These are phyloP conservation scores for Calocybe cyanea DNA, from an alignment of 768 basidiomycete genomes.

Conservation along the genomic window DNA sequence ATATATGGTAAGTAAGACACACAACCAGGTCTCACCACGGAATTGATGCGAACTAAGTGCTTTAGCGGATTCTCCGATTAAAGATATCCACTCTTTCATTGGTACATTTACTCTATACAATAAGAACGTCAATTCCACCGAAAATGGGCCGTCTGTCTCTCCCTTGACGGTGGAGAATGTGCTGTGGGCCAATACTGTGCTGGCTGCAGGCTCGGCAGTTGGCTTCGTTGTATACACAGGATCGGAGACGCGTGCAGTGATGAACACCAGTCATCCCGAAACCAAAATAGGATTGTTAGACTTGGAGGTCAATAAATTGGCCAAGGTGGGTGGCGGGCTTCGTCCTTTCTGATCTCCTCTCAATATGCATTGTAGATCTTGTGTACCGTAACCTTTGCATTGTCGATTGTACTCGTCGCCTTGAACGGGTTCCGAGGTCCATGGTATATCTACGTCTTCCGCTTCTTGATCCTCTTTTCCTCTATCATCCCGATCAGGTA, in stretches of 20 bases:
- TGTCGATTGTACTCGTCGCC: conserved; percentile 90
- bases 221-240: conserved; percentile 96
- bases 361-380: conserved; percentile 59
- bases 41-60: conserved; percentile 15
- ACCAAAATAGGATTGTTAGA: conserved; percentile 93
- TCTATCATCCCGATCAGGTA: conserved; percentile 99
- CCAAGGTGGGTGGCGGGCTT: conserved; percentile 69
- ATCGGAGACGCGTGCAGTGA: conserved; percentile 90
- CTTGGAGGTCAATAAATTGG: conserved; percentile 90
- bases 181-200: conserved; percentile 95
- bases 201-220: conserved; percentile 91
- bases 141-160: conserved; percentile 49
- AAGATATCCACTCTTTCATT: conserved; percentile 94
- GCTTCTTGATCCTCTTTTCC: conserved; percentile 96
- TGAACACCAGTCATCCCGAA: conserved; percentile 97
- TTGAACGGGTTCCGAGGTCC: conserved; percentile 93
- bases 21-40: conserved; percentile 1
- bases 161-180: conserved; percentile 95
- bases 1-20: conserved; percentile 65
- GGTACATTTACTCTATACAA: conserved; percentile 84
- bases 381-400: conserved; percentile 88
- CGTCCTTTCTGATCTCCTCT: background rate
- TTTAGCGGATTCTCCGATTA: conserved; percentile 88
- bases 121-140: conserved; percentile 22
- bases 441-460: conserved; percentile 95